Percentiles rank a stretch among this genome's conserved stretches.
Conservation (phyloP, 2,329 filamentous ascomycete species). For the Bipolaris zeicola region DNA sequence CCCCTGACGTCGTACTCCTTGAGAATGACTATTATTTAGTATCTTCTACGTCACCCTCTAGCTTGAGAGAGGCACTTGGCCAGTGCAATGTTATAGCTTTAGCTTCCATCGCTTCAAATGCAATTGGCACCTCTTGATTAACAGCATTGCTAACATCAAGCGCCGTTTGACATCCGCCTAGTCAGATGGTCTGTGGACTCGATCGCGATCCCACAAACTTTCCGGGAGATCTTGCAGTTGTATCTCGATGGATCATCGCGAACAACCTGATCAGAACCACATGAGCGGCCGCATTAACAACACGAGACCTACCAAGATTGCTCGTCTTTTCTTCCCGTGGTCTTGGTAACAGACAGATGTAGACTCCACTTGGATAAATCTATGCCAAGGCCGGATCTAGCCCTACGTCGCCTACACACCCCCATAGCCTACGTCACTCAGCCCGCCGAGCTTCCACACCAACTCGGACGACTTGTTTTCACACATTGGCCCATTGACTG, state of each 20-base stretch:
- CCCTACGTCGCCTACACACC: background rate
- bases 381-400: conserved; percentile 8
- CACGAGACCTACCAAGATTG: background rate
- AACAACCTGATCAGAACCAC: conserved; percentile 2
- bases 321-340: background rate
- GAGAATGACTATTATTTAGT: background rate
- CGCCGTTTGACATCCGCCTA: background rate
- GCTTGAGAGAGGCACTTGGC: conserved; percentile 10
- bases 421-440: conserved; percentile 4
- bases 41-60: background rate
- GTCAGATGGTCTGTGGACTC: background rate
- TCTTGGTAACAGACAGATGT: conserved; percentile 7
- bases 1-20: background rate
- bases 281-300: background rate
- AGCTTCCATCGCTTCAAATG: conserved; percentile 8
- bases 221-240: background rate
- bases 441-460: background rate
- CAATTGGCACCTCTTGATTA: conserved; percentile 24
- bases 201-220: conserved; percentile 1
- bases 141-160: conserved; percentile 8
- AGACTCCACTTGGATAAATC: conserved; percentile 2
- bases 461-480: background rate
- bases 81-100: background rate
- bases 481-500: background rate
- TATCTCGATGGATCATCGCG: background rate